These are phyloP conservation scores for Nasturtium officinale DNA, from an alignment of 345 rosid genomes.

Conservation along the genomic window DNA sequence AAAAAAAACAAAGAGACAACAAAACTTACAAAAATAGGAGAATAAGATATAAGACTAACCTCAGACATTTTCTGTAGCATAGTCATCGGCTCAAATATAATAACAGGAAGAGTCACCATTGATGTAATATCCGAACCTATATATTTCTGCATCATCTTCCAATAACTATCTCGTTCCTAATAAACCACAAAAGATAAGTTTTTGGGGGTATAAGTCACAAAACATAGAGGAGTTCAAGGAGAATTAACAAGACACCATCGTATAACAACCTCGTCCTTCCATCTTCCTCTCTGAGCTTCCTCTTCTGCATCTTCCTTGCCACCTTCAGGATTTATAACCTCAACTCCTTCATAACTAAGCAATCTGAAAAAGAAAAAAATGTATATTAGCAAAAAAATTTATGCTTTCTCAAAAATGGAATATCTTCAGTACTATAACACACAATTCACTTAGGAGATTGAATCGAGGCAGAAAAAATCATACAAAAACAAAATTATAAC, in stretches of 20 bases:
- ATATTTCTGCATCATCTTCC: constrained; percentile 96
- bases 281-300: constrained; percentile 91
- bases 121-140: constrained; percentile 88
- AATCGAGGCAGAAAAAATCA: neutral
- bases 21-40: neutral
- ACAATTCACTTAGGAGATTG: neutral
- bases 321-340: constrained; percentile 94
- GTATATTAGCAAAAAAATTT: constrained; percentile 2
- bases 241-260: neutral
- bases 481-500: neutral
- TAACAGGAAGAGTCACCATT: constrained; percentile 94
- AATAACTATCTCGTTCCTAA: constrained; percentile 84
- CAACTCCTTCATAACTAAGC: constrained; percentile 76
- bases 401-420: neutral
- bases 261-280: constrained; percentile 76
- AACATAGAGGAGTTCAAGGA: neutral
- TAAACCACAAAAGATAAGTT: constrained; percentile 8
- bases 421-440: constrained; percentile 10
- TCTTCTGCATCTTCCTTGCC: constrained; percentile 92
- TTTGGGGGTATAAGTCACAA: neutral
- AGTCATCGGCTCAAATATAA: constrained; percentile 91
- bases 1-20: neutral
- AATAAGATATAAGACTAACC: constrained; percentile 50
- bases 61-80: constrained; percentile 97
- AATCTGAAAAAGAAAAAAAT: constrained; percentile 42